phyloP scores from a whole-genome alignment of 2,329 filamentous ascomycete species.

The Trichoderma koningii region DNA sequence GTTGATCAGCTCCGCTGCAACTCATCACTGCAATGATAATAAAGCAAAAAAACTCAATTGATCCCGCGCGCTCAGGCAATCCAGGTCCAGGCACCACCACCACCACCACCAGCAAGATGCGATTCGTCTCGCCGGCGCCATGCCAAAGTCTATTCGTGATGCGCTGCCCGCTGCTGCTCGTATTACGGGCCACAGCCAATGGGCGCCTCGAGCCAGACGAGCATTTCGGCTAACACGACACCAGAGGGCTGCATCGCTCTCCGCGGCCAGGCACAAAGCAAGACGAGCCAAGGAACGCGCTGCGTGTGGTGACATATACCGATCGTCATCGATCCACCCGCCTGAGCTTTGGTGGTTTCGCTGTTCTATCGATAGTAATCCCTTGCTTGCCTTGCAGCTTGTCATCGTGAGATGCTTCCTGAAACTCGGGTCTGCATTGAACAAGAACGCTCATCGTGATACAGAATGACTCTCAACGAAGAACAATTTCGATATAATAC shows the following conservation, averaged over 20 bases:
- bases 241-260: background rate
- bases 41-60: too few relatives aligned
- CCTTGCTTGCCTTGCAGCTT: too few relatives aligned
- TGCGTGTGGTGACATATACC: slow-evolving; percentile 10
- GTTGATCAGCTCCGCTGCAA: too few relatives aligned
- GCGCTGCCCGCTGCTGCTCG: background rate
- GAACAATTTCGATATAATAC: too few relatives aligned
- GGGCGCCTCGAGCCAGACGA: background rate
- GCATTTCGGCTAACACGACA: slow-evolving; percentile 15
- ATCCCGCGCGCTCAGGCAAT: background rate
- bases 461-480: background rate
- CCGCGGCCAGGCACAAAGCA: background rate
- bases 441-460: too few relatives aligned
- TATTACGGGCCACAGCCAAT: slow-evolving; percentile 11
- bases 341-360: background rate
- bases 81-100: background rate
- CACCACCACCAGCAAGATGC: background rate
- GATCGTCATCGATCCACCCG: slow-evolving; percentile 23
- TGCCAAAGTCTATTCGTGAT: slow-evolving; percentile 21
- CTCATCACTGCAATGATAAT: too few relatives aligned
- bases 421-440: too few relatives aligned
- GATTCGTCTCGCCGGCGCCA: background rate
- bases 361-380: slow-evolving; percentile 4
- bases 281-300: background rate
- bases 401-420: too few relatives aligned